Base-by-base conservation (phyloP, 257 asterid genomes). In the Fraxinus excelsior region DNA sequence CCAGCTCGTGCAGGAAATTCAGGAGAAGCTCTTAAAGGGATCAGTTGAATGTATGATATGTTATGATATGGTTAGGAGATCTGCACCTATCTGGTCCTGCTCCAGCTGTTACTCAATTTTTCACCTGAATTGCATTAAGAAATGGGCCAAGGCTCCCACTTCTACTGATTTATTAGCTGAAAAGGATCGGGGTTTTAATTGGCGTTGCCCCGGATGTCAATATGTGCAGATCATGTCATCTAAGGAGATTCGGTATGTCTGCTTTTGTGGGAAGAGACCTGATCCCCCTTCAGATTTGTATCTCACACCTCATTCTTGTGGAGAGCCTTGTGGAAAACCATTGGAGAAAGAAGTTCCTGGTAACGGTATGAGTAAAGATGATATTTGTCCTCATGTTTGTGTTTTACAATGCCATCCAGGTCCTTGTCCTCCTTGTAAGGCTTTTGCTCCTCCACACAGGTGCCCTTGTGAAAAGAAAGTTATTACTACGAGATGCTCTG, bases 161-260 rank as follows among this genome's bases (percentile, higher is more conserved):
- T 96, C 99, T 72, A 77, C 85, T 79, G 99, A 96, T 74, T 84
- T 92, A 78, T 67, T 87, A 62, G 94, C 96, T 1, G 97, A 91
- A 86, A 96, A 87, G 90, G 87, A 87, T 82, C 95, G 90, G 78
- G 96, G 97, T 23, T 80, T 86, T 70, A 96, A 96, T 82, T 96
- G 98, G 98, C 94, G 99, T 70, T 96, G 99, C 88, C 99, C 99
- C 7, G 99, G 99, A 40, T 96, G 99, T 75, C 99, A 96, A 78
- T 87, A 90, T 0, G 99, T 96, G 82, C 99, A 91, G 87, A 96
- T 96, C 72, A 88, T 81, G 73, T 90, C 97, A 31, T 89, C 91
- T 8, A 91, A 84, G 91, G 97, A 93, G 78, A 93, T 96, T 75
- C 89, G 86, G 5, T 96, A 96, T 73, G 76, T 85, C 74, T 96